Base-by-base conservation (phyloP, 2,329 filamentous ascomycete species). In the Colletotrichum navitas region DNA sequence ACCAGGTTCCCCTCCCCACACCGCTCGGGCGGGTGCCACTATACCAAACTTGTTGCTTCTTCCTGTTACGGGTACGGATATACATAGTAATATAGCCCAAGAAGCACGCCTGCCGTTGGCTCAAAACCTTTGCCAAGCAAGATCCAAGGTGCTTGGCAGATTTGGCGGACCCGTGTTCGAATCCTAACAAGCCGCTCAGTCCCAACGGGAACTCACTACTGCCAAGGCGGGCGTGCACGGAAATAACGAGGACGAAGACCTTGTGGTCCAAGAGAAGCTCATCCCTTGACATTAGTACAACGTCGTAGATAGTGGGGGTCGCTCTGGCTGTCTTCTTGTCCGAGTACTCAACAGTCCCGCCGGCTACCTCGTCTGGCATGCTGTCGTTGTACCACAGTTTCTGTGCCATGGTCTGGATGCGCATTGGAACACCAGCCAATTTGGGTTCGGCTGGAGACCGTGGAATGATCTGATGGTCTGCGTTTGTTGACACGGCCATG, bases 241-340 rank as follows among this genome's bases (percentile, higher is more conserved):
- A 21, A 56, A 34, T 54, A 59, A 51, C 7, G 24, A 64, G 43
- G 12, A 26, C 18, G 6, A n/a, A 10, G 32, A 18, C 39, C 39
- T 6, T 59, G 58, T 39, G 18, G 47, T 6, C 60, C 62, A 66
- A 70, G 55, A 70, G 63, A 66, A 55, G 63, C 67, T 70, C 67
- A 61, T 70, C 39, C 63, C 63, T 70, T 66, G 63, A 55, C 67
- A 51, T 16, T 34, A 14, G 51, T 29, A 39, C 12, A 43, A 43
- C 36, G 39, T 43, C 43, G 41, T 68, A 36, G n/a, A 29, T 26
- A 39, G 41, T 41, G 11, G 51, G 41, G 54, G 39, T n/a, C 29
- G 16, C 51, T 21, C 29, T 34, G n/a, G 29, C 18, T 12, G 18
- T 36, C 21, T 52, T 18, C 5, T 41, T 41, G 34, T 58, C 55